These are phyloP conservation scores for Juncus inflexus DNA, from an alignment of 176 grass and related monocot genomes.

Conservation along the genomic window DNA sequence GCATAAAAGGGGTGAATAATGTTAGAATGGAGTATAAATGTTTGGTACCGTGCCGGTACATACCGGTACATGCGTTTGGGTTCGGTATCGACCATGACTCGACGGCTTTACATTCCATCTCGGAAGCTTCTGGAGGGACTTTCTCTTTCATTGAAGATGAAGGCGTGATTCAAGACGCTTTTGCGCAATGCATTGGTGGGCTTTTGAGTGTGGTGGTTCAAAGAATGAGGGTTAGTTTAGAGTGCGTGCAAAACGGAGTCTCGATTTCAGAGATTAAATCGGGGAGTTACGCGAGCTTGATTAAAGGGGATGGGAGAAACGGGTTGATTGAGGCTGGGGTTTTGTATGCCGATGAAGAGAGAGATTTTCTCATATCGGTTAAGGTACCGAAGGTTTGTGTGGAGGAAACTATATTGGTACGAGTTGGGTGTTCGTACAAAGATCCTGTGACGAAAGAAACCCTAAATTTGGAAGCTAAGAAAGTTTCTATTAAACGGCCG, in stretches of 20 bases:
- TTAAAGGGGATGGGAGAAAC: constrained; percentile 51
- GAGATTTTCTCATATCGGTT: constrained; percentile 61
- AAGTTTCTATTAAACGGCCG: constrained; percentile 56
- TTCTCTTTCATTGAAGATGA: constrained; percentile 97
- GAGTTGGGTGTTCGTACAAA: constrained; percentile 61
- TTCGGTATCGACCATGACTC: constrained; percentile 88
- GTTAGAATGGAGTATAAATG: constrained; percentile 34
- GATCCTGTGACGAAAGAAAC: constrained; percentile 62
- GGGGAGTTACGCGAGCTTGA: constrained; percentile 59
- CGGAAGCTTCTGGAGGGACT: constrained; percentile 82
- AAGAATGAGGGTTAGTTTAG: constrained; percentile 49
- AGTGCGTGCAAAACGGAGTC: constrained; percentile 59
- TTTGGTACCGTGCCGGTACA: constrained; percentile 47
- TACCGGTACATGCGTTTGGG: constrained; percentile 86
- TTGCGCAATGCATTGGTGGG: constrained; percentile 95
- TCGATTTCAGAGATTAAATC: constrained; percentile 64
- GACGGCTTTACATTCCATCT: constrained; percentile 61
- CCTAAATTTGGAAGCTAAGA: constrained; percentile 40
- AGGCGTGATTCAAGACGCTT: constrained; percentile 90
- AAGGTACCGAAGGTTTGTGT: constrained; percentile 37
- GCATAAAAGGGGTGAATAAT: constrained; percentile 28
- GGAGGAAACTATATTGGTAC: constrained; percentile 44
- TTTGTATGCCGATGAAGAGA: constrained; percentile 92
- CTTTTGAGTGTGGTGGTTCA: constrained; percentile 82
- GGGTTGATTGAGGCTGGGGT: constrained; percentile 62